phyloP scores from a whole-genome alignment of 768 basidiomycete species.

The Leccinum variicolor region DNA sequence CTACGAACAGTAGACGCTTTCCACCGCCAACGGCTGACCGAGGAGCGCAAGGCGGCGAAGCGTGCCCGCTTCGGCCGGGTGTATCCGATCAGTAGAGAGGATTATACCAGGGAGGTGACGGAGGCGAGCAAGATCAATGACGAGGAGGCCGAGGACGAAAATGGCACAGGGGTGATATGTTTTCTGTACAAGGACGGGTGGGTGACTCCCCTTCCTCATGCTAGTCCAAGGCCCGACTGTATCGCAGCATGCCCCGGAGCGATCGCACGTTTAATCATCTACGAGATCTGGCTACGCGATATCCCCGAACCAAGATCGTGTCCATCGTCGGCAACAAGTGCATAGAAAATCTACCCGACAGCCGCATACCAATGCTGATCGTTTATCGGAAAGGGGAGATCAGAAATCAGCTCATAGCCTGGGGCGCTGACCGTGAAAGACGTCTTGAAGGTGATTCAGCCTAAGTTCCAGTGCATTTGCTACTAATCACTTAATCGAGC shows the following conservation, averaged over 20 bases:
- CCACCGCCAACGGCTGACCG: constrained; percentile 58
- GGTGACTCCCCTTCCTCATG: constrained; percentile 26
- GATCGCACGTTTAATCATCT: constrained; percentile 74
- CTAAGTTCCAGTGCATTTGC: not conserved
- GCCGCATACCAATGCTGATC: constrained; percentile 86
- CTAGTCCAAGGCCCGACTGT: not conserved
- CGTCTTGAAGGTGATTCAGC: constrained; percentile 64
- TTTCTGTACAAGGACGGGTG: constrained; percentile 96
- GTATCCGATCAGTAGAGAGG: constrained; percentile 86
- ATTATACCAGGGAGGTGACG: constrained; percentile 93
- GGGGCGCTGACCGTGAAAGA: constrained; percentile 79
- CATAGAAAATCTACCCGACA: constrained; percentile 94
- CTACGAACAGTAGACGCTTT: constrained; percentile 70
- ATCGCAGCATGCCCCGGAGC: constrained; percentile 71
- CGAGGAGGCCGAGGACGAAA: constrained; percentile 58
- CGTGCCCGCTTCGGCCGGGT: constrained; percentile 77
- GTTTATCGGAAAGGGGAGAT: constrained; percentile 93
- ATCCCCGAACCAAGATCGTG: constrained; percentile 93
- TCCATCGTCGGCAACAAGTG: constrained; percentile 94
- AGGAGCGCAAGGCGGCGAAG: constrained; percentile 55
- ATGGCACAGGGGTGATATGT: constrained; percentile 90
- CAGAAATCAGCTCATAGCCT: constrained; percentile 76
- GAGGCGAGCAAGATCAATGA: constrained; percentile 79
- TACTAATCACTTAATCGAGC: constrained; percentile 2
- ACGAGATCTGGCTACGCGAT: constrained; percentile 66